Evolutionary conservation across 371 early-diverging fungal genomes (phyloP).

Genomic region (Mucor mucedo): DNA sequence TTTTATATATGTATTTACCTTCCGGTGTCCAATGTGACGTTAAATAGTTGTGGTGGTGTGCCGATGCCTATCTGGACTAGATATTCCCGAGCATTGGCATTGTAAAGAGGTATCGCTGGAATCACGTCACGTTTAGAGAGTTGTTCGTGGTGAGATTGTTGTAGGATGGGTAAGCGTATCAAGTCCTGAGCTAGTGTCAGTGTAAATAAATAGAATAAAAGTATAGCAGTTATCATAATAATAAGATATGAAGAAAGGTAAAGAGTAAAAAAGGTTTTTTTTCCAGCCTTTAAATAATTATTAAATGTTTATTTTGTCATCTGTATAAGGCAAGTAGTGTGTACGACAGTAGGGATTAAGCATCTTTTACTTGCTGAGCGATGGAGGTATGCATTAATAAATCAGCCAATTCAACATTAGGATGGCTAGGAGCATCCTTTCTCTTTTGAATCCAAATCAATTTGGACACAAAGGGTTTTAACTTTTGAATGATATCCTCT

Average conservation of each 20-base stretch:
- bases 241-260: background rate
- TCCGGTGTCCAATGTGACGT: slow-evolving; percentile 50
- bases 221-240: background rate
- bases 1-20: slow-evolving; percentile 34
- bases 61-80: slow-evolving; percentile 38
- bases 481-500: slow-evolving; percentile 47
- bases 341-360: background rate
- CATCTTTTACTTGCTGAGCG: slow-evolving; percentile 35
- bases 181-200: background rate
- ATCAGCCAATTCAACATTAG: slow-evolving; percentile 50
- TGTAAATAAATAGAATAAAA: background rate
- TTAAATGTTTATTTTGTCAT: slow-evolving; percentile 1
- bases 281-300: background rate
- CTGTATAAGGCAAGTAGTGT: background rate
- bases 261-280: background rate
- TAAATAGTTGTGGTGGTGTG: slow-evolving; percentile 42
- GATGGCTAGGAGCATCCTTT: slow-evolving; percentile 35
- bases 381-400: slow-evolving; percentile 44
- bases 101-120: slow-evolving; percentile 28
- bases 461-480: slow-evolving; percentile 46
- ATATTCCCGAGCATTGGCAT: slow-evolving; percentile 39
- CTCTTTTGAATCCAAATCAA: slow-evolving; percentile 51
- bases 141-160: background rate
- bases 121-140: slow-evolving; percentile 13
- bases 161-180: slow-evolving; percentile 11